Evolutionary conservation across 2,329 filamentous ascomycete genomes (phyloP), one percentile per base, ranked within the genome.

Genomic region (Neonectria coccinea): DNA sequence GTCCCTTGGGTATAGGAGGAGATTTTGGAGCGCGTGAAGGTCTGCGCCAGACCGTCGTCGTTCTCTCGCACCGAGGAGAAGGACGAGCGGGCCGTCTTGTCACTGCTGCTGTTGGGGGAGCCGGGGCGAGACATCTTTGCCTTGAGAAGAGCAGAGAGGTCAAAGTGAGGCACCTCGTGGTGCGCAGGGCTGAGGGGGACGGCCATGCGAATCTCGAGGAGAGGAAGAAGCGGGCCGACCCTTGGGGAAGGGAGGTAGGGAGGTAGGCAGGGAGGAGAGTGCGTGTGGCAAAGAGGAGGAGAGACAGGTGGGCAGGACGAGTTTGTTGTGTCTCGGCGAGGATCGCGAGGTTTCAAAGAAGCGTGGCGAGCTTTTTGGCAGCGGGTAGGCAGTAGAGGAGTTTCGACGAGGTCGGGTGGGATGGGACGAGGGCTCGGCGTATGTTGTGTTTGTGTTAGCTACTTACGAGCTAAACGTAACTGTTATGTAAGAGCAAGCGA

Each of bases 1-100:
- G 81, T 77, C 29, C 77, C 76, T 61, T 79, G 77, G 50, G 81
- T 81, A 72, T 88, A 89, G 59, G 85, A 87, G 39, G 88, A 90
- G 66, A 89, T 79, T 76, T 89, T 90, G 74, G 86, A 86, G 58
- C 84, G 84, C 54, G 87, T 89, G 68, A 91, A 91, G 59, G 85
- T 86, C 79, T 91, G 88, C 60, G 86, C 84, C 31, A 89, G 78
- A 65, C 85, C 84, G 70, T 83, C 82, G 73, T 88, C 85, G 75
- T 85, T 84, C 79, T 89, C 87, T 65, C 87, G 82, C 64, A 89
- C 86, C 50, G 87, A 89, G 31, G 87, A 89, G 78, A 89, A 89
- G 62, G 87, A 89, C 31, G 85, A 85, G 64, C 86, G 84, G 5
- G 78, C 79, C 56, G 75, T 79, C 70, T 77, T 76, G 55, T 81